Evolutionary conservation across 352 stramenopile genomes (phyloP).

Genomic region (Phytophthora quininea): DNA sequence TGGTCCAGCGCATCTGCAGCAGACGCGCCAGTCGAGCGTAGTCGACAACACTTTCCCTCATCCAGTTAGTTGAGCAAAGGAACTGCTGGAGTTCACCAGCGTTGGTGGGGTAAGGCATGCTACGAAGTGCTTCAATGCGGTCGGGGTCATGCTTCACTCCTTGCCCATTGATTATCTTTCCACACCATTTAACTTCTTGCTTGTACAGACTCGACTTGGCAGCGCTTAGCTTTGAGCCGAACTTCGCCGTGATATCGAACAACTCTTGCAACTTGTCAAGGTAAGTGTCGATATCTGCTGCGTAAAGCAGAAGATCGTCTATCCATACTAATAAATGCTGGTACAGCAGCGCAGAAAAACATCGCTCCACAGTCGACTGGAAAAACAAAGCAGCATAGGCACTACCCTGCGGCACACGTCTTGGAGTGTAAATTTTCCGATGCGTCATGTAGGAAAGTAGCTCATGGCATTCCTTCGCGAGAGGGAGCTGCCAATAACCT

Average conservation of each 20-base stretch:
- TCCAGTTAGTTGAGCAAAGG: constrained; percentile 3
- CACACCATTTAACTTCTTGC: constrained; percentile 22
- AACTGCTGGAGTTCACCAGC: constrained; percentile 4
- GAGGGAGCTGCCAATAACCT: constrained; percentile 29
- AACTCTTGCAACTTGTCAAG: constrained; percentile 24
- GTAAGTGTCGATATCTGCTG: constrained; percentile 20
- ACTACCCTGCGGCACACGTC: constrained; percentile 27
- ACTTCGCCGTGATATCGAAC: constrained; percentile 16
- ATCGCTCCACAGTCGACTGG: constrained; percentile 13
- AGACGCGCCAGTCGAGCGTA: background rate
- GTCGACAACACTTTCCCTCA: background rate
- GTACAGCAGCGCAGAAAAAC: constrained; percentile 1
- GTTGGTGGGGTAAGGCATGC: background rate
- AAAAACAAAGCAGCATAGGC: constrained; percentile 19
- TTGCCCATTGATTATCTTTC: constrained; percentile 3
- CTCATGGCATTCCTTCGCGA: constrained; percentile 20
- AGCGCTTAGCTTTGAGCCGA: constrained; percentile 25
- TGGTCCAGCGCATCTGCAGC: background rate
- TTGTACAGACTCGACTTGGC: constrained; percentile 24
- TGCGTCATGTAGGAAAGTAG: constrained; percentile 31
- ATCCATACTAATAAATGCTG: constrained; percentile 29
- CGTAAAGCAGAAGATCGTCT: too few species aligned
- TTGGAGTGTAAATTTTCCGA: constrained; percentile 21
- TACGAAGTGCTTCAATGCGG: background rate
- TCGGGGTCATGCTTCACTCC: constrained; percentile 1